Evolutionary conservation across 441 rosid genomes (phyloP), one percentile per base, ranked within the genome.

Genomic region (Arabidopsis lyrata): DNA sequence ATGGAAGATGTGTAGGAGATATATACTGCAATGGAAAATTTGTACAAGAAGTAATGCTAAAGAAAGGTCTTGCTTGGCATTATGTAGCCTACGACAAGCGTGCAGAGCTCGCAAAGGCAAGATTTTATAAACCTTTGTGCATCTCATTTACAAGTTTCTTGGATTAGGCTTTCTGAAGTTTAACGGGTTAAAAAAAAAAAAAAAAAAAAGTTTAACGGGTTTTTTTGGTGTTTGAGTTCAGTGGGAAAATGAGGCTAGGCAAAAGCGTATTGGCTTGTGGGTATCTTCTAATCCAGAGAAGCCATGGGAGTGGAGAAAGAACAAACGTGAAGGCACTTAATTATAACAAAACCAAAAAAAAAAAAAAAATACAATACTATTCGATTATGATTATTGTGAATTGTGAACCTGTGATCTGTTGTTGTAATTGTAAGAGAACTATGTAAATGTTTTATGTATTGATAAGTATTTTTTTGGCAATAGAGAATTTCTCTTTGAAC

Each of bases 1-100:
- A 90, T 60, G 85, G 85, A 27, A 91, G 98, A 14, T 54, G 42
- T 0, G 92, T 92, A 8, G 95, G 91, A 34, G 98, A 95, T 78
- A 20, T 90, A 15, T 80, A 95, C 55, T 86, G 92, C 77, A 83
- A 90, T 76, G 91, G 88, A 18, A 77, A 76, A 20, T 44, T 54
- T 76, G 73, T 68, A 14, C 66, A 90, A 81, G 97, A 92, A 81
- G 44, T 71, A 29, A 89, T 89, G 98, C 86, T 89, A 18, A 90
- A 87, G 87, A 90, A 84, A 74, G 96, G 98, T 24, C 50, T 81
- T 52, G 98, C 93, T 12, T 92, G 99, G 95, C 97, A 92, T 82
- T 89, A 89, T 76, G 42, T 71, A 31, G 87, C 89, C 10, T 89
- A 90, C 50, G 97, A 89, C 77, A 76, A 82, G 67, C 89, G 93